These are phyloP conservation scores for Pichia gijzeniarum DNA, from an alignment of 805 yeast genomes.

Conservation along the genomic window DNA sequence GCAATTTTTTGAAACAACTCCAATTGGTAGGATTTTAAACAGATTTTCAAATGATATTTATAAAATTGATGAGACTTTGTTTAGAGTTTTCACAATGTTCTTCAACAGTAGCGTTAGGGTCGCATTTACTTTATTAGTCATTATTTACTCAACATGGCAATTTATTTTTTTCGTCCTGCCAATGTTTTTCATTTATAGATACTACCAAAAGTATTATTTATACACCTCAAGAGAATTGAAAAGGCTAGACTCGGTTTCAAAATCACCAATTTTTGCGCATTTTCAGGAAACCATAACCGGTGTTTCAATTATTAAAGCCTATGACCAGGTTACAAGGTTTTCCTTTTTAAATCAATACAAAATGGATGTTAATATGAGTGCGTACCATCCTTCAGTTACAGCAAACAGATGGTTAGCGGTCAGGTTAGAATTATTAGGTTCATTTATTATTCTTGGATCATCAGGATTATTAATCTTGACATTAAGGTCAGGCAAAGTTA, in stretches of 20 bases:
- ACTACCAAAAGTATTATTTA: conserved; percentile 71
- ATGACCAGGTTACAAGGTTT: conserved; percentile 59
- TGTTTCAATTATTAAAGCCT: conserved; percentile 69
- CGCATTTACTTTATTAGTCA: conserved; percentile 70
- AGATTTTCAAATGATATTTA: conserved; percentile 88
- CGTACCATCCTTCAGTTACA: conserved; percentile 85
- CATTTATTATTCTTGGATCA: conserved; percentile 79
- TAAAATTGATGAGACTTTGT: conserved; percentile 74
- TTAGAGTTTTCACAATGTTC: conserved; percentile 66
- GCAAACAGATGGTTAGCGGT: conserved; percentile 98
- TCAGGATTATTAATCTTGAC: conserved; percentile 75
- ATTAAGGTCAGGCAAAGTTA: conserved; percentile 57
- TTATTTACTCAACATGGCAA: conserved; percentile 83
- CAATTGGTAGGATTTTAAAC: conserved; percentile 86
- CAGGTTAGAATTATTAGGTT: conserved; percentile 85
- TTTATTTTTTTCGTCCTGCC: conserved; percentile 70
- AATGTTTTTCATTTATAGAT: conserved; percentile 54
- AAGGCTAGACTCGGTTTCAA: conserved; percentile 72
- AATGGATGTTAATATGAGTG: conserved; percentile 83
- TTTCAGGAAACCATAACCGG: conserved; percentile 80
- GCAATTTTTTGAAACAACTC: conserved; percentile 94
- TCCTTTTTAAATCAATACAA: conserved; percentile 56
- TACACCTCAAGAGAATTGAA: conserved; percentile 76
- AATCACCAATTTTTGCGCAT: conserved; percentile 78
- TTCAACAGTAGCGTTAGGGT: conserved; percentile 57